Evolutionary conservation across 176 grass and related monocot species (phyloP), one percentile per base, ranked within the genome.

Genomic region (Poa annua): DNA sequence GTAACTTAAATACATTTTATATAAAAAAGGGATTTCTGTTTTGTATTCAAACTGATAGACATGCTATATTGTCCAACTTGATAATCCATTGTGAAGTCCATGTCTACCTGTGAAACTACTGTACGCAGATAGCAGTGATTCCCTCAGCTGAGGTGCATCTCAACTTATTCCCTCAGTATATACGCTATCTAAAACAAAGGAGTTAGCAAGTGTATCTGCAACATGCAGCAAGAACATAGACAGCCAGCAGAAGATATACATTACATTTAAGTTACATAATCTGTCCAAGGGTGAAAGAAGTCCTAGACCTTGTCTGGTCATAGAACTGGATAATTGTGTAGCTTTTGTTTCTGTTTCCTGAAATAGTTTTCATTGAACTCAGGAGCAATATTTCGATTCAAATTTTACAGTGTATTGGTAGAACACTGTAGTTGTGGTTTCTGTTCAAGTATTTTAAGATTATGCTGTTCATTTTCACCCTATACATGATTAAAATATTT

Each of bases 311-410:
- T 14, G 34, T 19, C 65, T 67, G 17, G 10, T n/a, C 65, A 47
- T 66, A 75, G 39, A 80, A 67, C 70, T 81, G 1, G 24, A 75
- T 42, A 42, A 59, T 54, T 45, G 55, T 22, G 13, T 11, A 34
- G 3, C 42, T 74, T 36, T 66, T 44, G 15, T 81, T 81, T 75
- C 36, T 47, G 8, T 21, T 82, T 77, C 35, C 2, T 24, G 68
- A 47, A 70, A 60, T 87, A 77, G 39, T 60, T 59, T 55, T 41
- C 11, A 69, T 87, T 1, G 61, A 87, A 25, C n/a, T 25, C 13
- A 48, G 65, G 15, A 85, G 20, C 22, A 34, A 75, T 50, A 74
- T 8, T 51, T 73, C 57, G 36, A 24, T 51, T 86, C 45, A 55
- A 32, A 16, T 25, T 34, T 33, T 82, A 35, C 10, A 59, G 6